phyloP scores from a whole-genome alignment of 2,329 filamentous ascomycete species.

The Monosporascus sp. region DNA sequence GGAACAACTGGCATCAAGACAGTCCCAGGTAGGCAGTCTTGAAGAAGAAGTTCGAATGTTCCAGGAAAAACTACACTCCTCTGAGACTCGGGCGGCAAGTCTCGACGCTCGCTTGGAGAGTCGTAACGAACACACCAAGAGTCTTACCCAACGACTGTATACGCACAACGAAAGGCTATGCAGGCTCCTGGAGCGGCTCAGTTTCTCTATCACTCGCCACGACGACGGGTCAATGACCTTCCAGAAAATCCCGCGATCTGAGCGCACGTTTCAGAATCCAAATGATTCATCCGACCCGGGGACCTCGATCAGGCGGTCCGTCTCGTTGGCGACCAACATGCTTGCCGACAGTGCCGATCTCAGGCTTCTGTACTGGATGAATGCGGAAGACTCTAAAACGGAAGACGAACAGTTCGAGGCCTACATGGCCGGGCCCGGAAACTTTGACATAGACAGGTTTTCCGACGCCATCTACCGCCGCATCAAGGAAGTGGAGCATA shows the following conservation, averaged over 20 bases:
- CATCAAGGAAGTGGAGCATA: slow-evolving; percentile 87
- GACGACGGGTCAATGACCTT: slow-evolving; percentile 64
- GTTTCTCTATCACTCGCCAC: slow-evolving; percentile 74
- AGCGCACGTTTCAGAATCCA: slow-evolving; percentile 52
- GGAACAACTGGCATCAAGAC: slow-evolving; percentile 67
- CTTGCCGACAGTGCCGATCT: slow-evolving; percentile 61
- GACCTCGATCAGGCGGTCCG: slow-evolving; percentile 49
- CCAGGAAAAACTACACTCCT: slow-evolving; percentile 57
- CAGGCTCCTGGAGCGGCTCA: slow-evolving; percentile 78
- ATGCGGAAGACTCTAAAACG: slow-evolving; percentile 56
- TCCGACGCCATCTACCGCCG: slow-evolving; percentile 82
- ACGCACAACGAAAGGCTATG: slow-evolving; percentile 79
- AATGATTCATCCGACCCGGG: slow-evolving; percentile 54
- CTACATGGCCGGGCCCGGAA: slow-evolving; percentile 67
- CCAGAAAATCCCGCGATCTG: slow-evolving; percentile 61
- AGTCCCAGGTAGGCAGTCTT: slow-evolving; percentile 68
- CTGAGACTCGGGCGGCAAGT: slow-evolving; percentile 46
- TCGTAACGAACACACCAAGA: slow-evolving; percentile 69
- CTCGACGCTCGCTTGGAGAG: slow-evolving; percentile 58
- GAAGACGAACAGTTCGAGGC: slow-evolving; percentile 71
- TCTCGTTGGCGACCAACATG: slow-evolving; percentile 46
- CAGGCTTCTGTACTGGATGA: slow-evolving; percentile 77
- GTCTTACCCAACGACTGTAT: slow-evolving; percentile 79
- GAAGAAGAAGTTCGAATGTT: slow-evolving; percentile 69
- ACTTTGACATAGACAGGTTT: slow-evolving; percentile 80